These are phyloP conservation scores for Trichoderma sp. DNA, from an alignment of 2,329 filamentous ascomycete species.

Conservation along the genomic window DNA sequence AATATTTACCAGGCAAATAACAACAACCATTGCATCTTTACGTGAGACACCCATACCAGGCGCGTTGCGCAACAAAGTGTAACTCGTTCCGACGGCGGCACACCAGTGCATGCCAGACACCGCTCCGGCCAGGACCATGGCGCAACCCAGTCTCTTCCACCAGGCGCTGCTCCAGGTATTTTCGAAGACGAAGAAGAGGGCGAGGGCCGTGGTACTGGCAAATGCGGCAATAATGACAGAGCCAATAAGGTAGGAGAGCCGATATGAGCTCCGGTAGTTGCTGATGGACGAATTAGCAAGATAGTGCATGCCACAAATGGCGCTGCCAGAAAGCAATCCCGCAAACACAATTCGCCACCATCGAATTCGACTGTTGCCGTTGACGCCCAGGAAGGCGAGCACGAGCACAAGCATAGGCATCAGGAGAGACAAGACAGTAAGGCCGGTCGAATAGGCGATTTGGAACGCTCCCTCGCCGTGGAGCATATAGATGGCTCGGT, in stretches of 20 bases:
- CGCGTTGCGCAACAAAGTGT: constrained; percentile 55
- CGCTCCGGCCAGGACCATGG: constrained; percentile 69
- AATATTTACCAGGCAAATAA: not conserved
- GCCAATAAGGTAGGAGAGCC: constrained; percentile 62
- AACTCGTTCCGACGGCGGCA: constrained; percentile 70
- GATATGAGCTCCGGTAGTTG: constrained; percentile 71
- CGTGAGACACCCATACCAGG: constrained; percentile 11
- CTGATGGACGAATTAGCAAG: constrained; percentile 77
- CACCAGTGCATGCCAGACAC: constrained; percentile 60
- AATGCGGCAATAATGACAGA: constrained; percentile 61
- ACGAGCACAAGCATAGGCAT: constrained; percentile 75
- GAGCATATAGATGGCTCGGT: constrained; percentile 73
- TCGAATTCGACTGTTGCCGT: constrained; percentile 58
- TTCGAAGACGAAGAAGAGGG: constrained; percentile 76
- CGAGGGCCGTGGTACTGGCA: constrained; percentile 62
- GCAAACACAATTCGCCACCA: constrained; percentile 63
- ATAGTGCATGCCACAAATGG: constrained; percentile 85
- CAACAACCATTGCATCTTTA: not conserved
- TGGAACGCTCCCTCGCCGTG: constrained; percentile 65
- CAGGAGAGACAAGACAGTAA: constrained; percentile 76
- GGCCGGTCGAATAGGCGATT: constrained; percentile 71
- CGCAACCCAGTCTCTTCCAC: constrained; percentile 72
- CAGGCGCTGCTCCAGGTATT: constrained; percentile 75
- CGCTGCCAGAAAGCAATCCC: constrained; percentile 71
- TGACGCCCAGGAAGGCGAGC: constrained; percentile 72